phyloP scores from a whole-genome alignment of 441 rosid species.

The Brassica balearica region DNA sequence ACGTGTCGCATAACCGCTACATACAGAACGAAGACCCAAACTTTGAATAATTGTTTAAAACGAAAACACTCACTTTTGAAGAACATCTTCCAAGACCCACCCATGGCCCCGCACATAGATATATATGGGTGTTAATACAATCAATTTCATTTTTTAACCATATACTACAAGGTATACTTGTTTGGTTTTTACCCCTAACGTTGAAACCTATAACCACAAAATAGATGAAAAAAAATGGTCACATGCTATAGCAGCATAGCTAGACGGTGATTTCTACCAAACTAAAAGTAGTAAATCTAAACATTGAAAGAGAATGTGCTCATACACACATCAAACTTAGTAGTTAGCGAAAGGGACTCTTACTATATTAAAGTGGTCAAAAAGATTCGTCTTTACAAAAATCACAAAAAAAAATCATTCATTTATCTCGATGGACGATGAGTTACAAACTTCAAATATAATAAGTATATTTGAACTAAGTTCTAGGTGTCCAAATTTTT shows the following conservation, averaged over 20 bases:
- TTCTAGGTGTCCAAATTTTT: neutral
- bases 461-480: constrained; percentile 8
- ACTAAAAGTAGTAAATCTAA: constrained; percentile 22
- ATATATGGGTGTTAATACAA: neutral
- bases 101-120: constrained; percentile 8
- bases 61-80: constrained; percentile 15
- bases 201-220: neutral
- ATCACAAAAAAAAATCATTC: neutral
- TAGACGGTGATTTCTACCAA: constrained; percentile 17
- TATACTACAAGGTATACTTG: neutral
- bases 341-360: constrained; percentile 38
- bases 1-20: constrained; percentile 6
- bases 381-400: neutral
- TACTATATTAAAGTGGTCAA: constrained; percentile 22
- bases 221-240: neutral
- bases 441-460: neutral
- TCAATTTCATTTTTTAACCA: neutral
- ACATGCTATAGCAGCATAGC: constrained; percentile 2
- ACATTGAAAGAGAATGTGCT: constrained; percentile 20
- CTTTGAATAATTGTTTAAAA: constrained; percentile 12
- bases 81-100: constrained; percentile 10
- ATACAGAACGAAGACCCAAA: neutral
- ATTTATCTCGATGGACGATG: constrained; percentile 21
- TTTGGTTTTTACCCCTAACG: neutral
- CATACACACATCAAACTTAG: constrained; percentile 33